Conservation (phyloP, 1,284 basidiomycete species). For the Leucoagaricus sp. region DNA sequence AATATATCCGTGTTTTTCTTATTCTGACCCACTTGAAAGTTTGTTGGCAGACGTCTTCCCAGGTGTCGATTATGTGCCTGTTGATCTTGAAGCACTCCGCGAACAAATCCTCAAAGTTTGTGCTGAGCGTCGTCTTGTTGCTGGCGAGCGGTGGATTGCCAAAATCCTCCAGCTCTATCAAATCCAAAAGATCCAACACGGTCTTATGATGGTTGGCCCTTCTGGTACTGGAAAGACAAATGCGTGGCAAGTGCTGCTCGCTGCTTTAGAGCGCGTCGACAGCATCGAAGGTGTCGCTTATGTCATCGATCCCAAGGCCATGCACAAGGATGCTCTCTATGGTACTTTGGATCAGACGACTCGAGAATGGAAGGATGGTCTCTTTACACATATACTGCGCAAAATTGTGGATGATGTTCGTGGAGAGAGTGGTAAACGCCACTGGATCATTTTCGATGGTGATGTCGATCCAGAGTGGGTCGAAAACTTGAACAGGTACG, state of each 20-base stretch:
- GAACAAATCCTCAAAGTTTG: slow-evolving; percentile 89
- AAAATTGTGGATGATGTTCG: slow-evolving; percentile 99
- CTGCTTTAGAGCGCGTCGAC: slow-evolving; percentile 90
- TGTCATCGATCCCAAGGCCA: slow-evolving; percentile 99
- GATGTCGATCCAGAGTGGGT: slow-evolving; percentile 99
- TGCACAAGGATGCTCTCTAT: slow-evolving; percentile 97
- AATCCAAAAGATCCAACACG: slow-evolving; percentile 99
- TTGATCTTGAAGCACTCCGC: slow-evolving; percentile 84
- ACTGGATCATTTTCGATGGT: slow-evolving; percentile 99
- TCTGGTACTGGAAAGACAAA: slow-evolving; percentile 98
- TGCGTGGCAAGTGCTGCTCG: slow-evolving; percentile 94
- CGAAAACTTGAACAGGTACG: slow-evolving; percentile 96
- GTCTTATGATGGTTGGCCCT: slow-evolving; percentile 99
- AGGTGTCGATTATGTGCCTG: slow-evolving; percentile 88
- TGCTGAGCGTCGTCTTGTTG: slow-evolving; percentile 80
- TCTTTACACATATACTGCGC: slow-evolving; percentile 97
- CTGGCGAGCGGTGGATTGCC: slow-evolving; percentile 89
- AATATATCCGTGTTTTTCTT: no score
- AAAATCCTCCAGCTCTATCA: slow-evolving; percentile 99
- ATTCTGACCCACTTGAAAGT: no score
- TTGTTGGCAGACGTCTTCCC: slow-evolving; percentile 98
- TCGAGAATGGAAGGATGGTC: slow-evolving; percentile 98
- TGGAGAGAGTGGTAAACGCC: slow-evolving; percentile 94
- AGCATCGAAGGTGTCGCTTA: slow-evolving; percentile 93
- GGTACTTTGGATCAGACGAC: slow-evolving; percentile 97